These are phyloP conservation scores for Umbelopsis sp. DNA, from an alignment of 192 early-diverging fungal genomes.

Conservation along the genomic window DNA sequence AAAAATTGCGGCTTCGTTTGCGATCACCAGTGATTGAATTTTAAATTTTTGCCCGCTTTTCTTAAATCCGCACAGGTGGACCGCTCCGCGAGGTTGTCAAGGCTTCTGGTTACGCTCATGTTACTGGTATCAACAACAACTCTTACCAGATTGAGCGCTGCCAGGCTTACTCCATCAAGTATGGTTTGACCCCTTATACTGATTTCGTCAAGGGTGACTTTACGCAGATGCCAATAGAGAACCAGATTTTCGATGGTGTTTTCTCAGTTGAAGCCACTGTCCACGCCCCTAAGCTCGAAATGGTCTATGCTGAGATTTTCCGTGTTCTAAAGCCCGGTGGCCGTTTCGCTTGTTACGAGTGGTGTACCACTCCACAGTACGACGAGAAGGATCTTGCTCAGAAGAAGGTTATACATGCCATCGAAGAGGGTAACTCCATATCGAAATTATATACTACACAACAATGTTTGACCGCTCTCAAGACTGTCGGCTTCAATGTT, in stretches of 20 bases:
- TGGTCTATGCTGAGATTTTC: constrained; percentile 84
- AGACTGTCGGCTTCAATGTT: constrained; percentile 80
- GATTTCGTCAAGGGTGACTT: constrained; percentile 79
- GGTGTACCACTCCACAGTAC: constrained; percentile 85
- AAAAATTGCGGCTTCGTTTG: not conserved
- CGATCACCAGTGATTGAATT: not conserved
- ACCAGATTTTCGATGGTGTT: constrained; percentile 76
- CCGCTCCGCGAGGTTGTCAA: constrained; percentile 86
- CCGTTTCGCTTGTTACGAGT: constrained; percentile 88
- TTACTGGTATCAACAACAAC: constrained; percentile 94
- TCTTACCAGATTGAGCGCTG: constrained; percentile 87
- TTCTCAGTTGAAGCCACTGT: constrained; percentile 90
- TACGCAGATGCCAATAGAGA: constrained; percentile 80
- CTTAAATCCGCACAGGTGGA: constrained; percentile 47
- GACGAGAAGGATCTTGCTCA: constrained; percentile 73
- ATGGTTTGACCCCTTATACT: constrained; percentile 61
- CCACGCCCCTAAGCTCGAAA: constrained; percentile 81
- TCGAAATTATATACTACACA: constrained; percentile 73
- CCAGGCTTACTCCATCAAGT: constrained; percentile 70
- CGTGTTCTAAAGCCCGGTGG: constrained; percentile 89
- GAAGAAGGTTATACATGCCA: constrained; percentile 73
- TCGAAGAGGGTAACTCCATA: constrained; percentile 89
- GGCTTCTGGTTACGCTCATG: constrained; percentile 67
- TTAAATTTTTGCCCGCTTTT: too few relatives aligned
- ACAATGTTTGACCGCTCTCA: constrained; percentile 73